Evolutionary conservation across 208 protist genomes (phyloP), one percentile per base, ranked within the genome.

Genomic region (Leptomonas seymouri): DNA sequence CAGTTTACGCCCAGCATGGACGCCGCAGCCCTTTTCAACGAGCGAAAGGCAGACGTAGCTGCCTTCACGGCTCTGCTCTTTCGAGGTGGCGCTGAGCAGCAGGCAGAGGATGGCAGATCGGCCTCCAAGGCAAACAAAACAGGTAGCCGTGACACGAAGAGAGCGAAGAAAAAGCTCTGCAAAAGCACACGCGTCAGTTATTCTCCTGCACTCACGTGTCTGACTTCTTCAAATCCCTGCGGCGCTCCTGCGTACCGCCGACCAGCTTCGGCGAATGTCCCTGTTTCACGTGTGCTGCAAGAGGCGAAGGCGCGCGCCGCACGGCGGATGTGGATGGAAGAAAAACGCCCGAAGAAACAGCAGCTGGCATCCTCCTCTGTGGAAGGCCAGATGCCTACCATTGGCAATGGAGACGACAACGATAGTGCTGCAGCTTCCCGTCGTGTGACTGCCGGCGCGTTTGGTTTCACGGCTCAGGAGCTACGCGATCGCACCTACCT

Each of bases 221-320:
- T 42, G 27, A 21, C 21, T 20, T 25, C 27, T 18, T 53, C 56
- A 18, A 12, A 7, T n/a, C 11, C 21, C 56, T 4, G 23, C 21
- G 9, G 1, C 42, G 56, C 56, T 27, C 54, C 71, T 14, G 27
- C 71, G 9, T 89, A 94, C 53, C 89, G 89, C 44, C 86, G 89
- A 25, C 89, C 89, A 2, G 78, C 89, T 14, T 91, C 89, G 0
- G 67, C 78, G 11, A 94, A 94, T 56, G 63, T 87, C 6, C 89
- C 86, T 0, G 55, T 91, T 1, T 82, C 77, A n/a, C 75, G 69
- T 31, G 77, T 88, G 51, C 20, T 82, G 59, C 78, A 67, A 16
- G 64, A 80, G 55, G 74, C 62, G 9, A 81, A 80, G 41, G 48
- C 57, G 28, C 62, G 39, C 2, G 62, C 62, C 15, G 39, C 58